Conservation (phyloP, 208 protist species). For the Wallacemonas sp. region DNA sequence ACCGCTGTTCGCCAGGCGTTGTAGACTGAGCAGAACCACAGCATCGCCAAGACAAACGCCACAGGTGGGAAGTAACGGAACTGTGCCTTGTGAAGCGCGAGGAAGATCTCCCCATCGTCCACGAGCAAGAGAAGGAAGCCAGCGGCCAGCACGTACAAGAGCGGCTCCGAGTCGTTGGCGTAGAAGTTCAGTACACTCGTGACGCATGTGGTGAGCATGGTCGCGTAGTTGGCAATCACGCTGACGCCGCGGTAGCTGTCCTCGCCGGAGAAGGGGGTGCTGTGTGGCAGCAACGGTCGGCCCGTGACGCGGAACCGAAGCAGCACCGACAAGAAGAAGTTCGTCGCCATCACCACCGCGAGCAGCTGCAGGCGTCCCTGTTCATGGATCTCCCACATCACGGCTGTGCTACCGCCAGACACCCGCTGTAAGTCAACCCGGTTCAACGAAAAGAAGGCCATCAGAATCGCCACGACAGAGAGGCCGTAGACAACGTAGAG, state of each 20-base stretch:
- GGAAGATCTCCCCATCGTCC: constrained; percentile 67
- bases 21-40: constrained; percentile 53
- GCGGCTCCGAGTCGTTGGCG: constrained; percentile 58
- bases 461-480: constrained; percentile 20
- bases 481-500: constrained; percentile 31
- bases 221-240: constrained; percentile 57
- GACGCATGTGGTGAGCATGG: constrained; percentile 41
- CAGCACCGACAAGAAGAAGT: constrained; percentile 67
- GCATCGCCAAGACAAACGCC: constrained; percentile 33
- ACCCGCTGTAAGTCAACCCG: constrained; percentile 12
- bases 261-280: constrained; percentile 31
- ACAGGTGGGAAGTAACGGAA: constrained; percentile 76
- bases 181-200: constrained; percentile 62
- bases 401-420: constrained; percentile 23
- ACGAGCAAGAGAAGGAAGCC: constrained; percentile 72
- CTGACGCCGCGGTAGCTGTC: constrained; percentile 33
- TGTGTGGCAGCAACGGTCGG: constrained; percentile 51
- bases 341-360: constrained; percentile 40
- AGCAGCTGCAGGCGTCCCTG: constrained; percentile 58
- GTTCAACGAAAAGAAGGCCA: constrained; percentile 29
- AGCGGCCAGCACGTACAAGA: constrained; percentile 55
- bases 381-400: constrained; percentile 65
- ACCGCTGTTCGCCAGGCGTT: constrained; percentile 34
- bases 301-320: constrained; percentile 61
- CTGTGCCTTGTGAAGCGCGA: constrained; percentile 28